A percentile compares a stretch with the other conserved stretches of the same genome.
Conservation (phyloP, 2,329 filamentous ascomycete species). For the Apiospora malaysiana region DNA sequence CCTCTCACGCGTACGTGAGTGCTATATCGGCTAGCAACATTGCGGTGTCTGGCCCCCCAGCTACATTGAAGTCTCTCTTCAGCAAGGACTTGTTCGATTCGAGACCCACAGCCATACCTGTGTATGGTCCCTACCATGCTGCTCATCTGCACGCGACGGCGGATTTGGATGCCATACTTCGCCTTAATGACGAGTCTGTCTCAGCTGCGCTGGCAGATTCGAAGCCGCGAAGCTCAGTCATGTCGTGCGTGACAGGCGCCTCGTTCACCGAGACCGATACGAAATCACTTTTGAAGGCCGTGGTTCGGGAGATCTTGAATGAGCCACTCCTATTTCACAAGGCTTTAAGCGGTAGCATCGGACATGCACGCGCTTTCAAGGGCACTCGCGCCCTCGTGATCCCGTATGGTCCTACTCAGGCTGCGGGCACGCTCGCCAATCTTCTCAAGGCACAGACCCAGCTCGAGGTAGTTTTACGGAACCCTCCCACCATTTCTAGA, state of each 20-base stretch:
- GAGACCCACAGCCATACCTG: slow-evolving; percentile 54
- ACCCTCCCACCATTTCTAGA: slow-evolving; percentile 42
- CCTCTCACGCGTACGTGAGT: slow-evolving; percentile 59
- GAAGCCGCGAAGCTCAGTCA: slow-evolving; percentile 53
- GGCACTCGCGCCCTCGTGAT: slow-evolving; percentile 52
- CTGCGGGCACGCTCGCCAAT: slow-evolving; percentile 52
- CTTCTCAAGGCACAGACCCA: slow-evolving; percentile 49
- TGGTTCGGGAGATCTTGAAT: slow-evolving; percentile 56
- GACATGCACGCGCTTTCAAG: slow-evolving; percentile 47
- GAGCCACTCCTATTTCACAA: slow-evolving; percentile 55
- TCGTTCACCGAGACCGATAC: slow-evolving; percentile 49
- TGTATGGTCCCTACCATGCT: slow-evolving; percentile 64
- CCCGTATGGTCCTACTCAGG: slow-evolving; percentile 57
- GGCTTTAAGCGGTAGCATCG: slow-evolving; percentile 54
- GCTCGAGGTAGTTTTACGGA: slow-evolving; percentile 49
- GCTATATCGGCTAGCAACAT: slow-evolving; percentile 54
- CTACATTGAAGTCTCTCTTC: slow-evolving; percentile 51
- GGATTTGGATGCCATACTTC: slow-evolving; percentile 53
- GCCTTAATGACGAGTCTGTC: slow-evolving; percentile 47
- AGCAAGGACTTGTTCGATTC: slow-evolving; percentile 46
- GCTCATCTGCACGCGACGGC: slow-evolving; percentile 54
- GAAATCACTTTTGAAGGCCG: slow-evolving; percentile 47
- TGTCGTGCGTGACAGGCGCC: slow-evolving; percentile 56
- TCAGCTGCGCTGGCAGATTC: slow-evolving; percentile 47
- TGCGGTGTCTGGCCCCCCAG: slow-evolving; percentile 61